phyloP scores from a whole-genome alignment of 306 rosid genomes.

The Castanospermum australe region DNA sequence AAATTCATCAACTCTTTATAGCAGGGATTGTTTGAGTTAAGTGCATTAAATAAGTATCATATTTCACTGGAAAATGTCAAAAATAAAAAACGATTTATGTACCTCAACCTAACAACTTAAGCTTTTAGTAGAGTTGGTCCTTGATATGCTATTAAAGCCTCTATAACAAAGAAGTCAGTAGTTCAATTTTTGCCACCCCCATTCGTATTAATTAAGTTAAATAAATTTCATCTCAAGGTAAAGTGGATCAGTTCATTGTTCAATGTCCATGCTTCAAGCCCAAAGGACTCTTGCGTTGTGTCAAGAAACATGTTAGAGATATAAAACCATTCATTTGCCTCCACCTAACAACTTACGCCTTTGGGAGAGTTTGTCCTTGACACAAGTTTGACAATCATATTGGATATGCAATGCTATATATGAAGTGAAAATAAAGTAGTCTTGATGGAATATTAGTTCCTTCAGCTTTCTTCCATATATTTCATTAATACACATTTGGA shows the following conservation, averaged over 20 bases:
- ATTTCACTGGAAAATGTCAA: background rate
- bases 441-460: background rate
- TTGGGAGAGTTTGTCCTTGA: background rate
- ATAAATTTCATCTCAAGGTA: background rate
- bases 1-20: constrained; percentile 12
- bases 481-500: background rate
- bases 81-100: background rate
- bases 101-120: background rate
- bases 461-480: constrained; percentile 5
- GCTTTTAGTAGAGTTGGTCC: background rate
- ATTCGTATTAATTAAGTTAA: background rate
- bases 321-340: background rate
- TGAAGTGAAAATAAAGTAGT: background rate
- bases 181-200: background rate
- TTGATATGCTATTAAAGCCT: background rate
- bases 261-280: background rate
- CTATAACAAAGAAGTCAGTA: no score
- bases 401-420: background rate
- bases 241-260: background rate
- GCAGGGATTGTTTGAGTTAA: background rate
- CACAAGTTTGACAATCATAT: constrained; percentile 1
- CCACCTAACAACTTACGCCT: background rate
- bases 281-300: background rate
- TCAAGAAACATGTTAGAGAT: background rate
- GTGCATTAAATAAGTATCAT: background rate